Evolutionary conservation across 164 flowering plant species (phyloP).

Genomic region (Sedum album): DNA sequence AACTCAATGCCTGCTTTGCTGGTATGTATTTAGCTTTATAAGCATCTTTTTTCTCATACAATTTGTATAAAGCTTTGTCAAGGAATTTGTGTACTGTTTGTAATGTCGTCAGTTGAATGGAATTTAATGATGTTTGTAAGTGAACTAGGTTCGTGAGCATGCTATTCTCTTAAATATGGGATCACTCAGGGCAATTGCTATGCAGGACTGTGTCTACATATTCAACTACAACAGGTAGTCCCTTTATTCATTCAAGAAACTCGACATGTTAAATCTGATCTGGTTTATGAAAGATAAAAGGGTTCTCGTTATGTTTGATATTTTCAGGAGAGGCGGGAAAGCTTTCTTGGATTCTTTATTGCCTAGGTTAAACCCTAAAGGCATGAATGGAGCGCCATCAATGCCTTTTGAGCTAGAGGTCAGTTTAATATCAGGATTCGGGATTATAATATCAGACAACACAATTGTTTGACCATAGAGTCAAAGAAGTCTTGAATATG

Average conservation of each 20-base stretch:
- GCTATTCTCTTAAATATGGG: conserved; percentile 89
- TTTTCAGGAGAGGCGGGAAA: conserved; percentile 68
- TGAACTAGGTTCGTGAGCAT: conserved; percentile 74
- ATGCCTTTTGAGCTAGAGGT: conserved; percentile 99
- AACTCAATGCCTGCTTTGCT: conserved; percentile 87
- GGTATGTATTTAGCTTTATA: conserved; percentile 26
- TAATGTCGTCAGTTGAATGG: background rate
- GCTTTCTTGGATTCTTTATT: conserved; percentile 75
- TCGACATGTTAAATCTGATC: background rate
- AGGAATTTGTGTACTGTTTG: background rate
- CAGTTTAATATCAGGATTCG: conserved; percentile 8
- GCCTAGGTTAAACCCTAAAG: conserved; percentile 80
- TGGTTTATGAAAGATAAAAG: background rate
- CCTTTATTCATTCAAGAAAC: conserved; percentile 9
- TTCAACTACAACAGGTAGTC: conserved; percentile 83
- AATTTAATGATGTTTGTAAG: conserved; percentile 1
- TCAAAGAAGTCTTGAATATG: background rate
- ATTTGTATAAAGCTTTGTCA: background rate
- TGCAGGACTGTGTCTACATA: conserved; percentile 75
- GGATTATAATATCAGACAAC: background rate
- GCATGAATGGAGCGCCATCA: conserved; percentile 55
- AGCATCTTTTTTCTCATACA: background rate
- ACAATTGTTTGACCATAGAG: background rate
- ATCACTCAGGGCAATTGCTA: conserved; percentile 79
- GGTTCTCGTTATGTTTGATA: background rate